Conservation (phyloP, 176 grass and related monocot species). For the Poa pratensis region DNA sequence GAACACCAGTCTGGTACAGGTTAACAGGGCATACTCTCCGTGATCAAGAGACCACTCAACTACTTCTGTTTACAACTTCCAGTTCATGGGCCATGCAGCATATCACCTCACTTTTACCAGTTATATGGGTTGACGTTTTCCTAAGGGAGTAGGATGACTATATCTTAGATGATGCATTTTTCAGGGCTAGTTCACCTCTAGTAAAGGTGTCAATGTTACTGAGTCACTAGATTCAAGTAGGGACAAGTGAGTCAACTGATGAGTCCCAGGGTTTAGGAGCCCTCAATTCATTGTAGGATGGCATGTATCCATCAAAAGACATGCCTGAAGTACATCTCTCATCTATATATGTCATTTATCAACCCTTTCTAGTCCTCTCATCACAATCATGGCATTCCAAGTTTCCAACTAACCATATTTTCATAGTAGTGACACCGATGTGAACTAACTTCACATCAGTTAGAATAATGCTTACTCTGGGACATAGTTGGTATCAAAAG, state of each 20-base stretch:
- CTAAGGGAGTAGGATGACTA: background rate
- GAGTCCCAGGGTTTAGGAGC: background rate
- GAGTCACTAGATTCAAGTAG: background rate
- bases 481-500: background rate
- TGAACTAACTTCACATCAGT: background rate
- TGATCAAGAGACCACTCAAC: conserved; percentile 12
- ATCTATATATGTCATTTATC: background rate
- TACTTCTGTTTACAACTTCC: conserved; percentile 13
- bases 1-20: background rate
- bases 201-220: background rate
- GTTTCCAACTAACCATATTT: background rate
- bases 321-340: background rate
- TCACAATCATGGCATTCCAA: background rate
- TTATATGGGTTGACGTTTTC: conserved; percentile 4
- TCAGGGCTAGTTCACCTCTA: background rate
- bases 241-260: background rate
- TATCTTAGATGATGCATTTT: background rate
- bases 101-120: background rate
- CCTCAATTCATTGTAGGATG: background rate
- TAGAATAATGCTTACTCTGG: conserved; percentile 3
- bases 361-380: background rate
- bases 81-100: background rate
- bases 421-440: background rate
- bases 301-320: background rate
- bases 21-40: background rate